Percentiles rank a stretch among this genome's conserved stretches.
Conservation (phyloP, 495 filamentous ascomycete species). For the Glonium stellatum region DNA sequence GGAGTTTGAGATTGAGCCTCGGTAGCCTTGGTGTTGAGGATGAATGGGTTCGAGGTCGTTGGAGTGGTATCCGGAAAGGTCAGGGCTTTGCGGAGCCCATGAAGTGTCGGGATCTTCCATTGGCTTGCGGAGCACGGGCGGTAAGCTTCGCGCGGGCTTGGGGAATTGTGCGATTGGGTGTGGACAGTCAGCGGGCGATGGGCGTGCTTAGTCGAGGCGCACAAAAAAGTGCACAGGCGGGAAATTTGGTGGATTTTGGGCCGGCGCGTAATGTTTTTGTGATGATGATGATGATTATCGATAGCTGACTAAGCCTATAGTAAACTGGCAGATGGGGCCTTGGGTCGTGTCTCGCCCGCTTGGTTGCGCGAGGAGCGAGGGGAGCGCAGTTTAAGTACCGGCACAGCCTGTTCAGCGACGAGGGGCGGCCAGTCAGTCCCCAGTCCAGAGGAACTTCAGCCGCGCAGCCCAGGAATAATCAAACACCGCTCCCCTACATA, state of each 20-base stretch:
- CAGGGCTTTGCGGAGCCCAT: constrained; percentile 34
- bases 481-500: too few relatives aligned
- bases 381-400: constrained; percentile 4
- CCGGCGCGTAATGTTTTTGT: neutral
- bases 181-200: too few relatives aligned
- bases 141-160: too few relatives aligned
- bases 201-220: neutral
- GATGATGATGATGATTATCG: too few relatives aligned
- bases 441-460: constrained; percentile 3
- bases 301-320: constrained; percentile 5
- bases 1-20: constrained; percentile 30
- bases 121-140: constrained; percentile 1
- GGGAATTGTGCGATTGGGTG: too few relatives aligned
- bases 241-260: neutral
- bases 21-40: constrained; percentile 32
- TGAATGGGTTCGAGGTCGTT: constrained; percentile 19
- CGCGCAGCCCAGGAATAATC: neutral
- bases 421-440: too few relatives aligned
- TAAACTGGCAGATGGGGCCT: neutral
- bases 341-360: neutral
- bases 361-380: neutral
- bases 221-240: neutral
- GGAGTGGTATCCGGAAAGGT: constrained; percentile 31
- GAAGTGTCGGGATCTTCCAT: constrained; percentile 29
- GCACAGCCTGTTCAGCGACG: too few relatives aligned